Conservation (phyloP, 2,329 filamentous ascomycete genomes). For the Penicillium crustosum region DNA sequence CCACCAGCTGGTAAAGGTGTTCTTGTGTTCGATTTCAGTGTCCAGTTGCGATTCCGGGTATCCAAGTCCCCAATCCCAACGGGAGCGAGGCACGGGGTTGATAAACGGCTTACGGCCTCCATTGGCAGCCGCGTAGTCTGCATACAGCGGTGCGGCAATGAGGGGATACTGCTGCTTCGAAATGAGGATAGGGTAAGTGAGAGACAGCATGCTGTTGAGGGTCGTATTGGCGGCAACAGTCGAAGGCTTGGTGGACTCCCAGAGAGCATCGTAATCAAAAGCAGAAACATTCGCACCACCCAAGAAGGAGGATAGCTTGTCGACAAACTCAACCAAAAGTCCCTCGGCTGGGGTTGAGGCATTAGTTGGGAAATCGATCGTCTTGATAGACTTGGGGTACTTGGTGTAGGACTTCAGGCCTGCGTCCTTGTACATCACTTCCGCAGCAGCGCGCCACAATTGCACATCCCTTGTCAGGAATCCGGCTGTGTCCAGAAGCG, state of each 20-base stretch:
- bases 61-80: not conserved
- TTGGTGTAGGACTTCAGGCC: slow-evolving; percentile 32
- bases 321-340: not conserved
- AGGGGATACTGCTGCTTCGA: not conserved
- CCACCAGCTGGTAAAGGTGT: not conserved
- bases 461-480: slow-evolving; percentile 36
- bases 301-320: not conserved
- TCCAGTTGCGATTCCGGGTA: not conserved
- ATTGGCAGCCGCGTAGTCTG: not conserved
- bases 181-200: not conserved
- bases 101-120: not conserved
- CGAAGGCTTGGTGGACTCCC: not conserved
- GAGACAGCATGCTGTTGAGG: not conserved
- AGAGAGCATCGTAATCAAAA: not conserved
- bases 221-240: not conserved
- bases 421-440: slow-evolving; percentile 46
- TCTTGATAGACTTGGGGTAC: slow-evolving; percentile 29
- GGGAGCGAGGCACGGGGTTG: not conserved
- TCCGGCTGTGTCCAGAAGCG: slow-evolving; percentile 48
- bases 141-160: not conserved
- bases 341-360: not conserved
- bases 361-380: not conserved
- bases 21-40: not conserved
- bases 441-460: slow-evolving; percentile 37
- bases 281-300: not conserved